Evolutionary conservation across 257 asterid genomes (phyloP).

Genomic region (Lantana camara): DNA sequence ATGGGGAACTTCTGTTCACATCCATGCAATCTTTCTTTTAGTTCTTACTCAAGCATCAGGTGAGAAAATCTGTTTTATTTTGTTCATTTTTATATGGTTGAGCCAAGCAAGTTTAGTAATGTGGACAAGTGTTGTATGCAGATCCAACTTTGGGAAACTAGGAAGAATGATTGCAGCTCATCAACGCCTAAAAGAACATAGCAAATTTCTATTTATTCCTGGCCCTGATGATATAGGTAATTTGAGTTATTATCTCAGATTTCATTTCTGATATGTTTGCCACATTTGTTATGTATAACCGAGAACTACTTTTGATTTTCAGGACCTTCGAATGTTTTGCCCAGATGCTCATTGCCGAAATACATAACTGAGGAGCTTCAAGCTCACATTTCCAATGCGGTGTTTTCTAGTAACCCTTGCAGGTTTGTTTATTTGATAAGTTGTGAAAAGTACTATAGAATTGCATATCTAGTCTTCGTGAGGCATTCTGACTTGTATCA

Average conservation of each 20-base stretch:
- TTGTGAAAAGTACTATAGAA: conserved; percentile 11
- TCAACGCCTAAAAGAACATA: conserved; percentile 67
- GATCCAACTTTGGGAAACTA: conserved; percentile 85
- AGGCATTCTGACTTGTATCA: not conserved
- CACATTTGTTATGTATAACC: conserved; percentile 17
- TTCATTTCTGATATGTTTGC: conserved; percentile 16
- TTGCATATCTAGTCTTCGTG: not conserved
- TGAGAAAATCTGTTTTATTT: conserved; percentile 32
- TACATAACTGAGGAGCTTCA: conserved; percentile 84
- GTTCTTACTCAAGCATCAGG: conserved; percentile 82
- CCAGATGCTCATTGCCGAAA: conserved; percentile 81
- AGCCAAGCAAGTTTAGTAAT: conserved; percentile 24
- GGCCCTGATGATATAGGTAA: conserved; percentile 96
- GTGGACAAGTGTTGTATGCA: conserved; percentile 33
- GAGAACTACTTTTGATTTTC: conserved; percentile 24
- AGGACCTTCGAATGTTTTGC: conserved; percentile 93
- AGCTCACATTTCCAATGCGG: conserved; percentile 69
- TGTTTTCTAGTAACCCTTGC: conserved; percentile 90
- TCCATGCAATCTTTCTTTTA: conserved; percentile 90
- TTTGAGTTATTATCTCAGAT: conserved; percentile 30
- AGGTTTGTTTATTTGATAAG: conserved; percentile 47
- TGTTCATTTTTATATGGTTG: conserved; percentile 26
- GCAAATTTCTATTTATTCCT: conserved; percentile 88
- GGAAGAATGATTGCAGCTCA: conserved; percentile 83
- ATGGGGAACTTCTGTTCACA: conserved; percentile 97